phyloP scores from a whole-genome alignment of 192 early-diverging fungal species.

The Umbelopsis vinacea region DNA sequence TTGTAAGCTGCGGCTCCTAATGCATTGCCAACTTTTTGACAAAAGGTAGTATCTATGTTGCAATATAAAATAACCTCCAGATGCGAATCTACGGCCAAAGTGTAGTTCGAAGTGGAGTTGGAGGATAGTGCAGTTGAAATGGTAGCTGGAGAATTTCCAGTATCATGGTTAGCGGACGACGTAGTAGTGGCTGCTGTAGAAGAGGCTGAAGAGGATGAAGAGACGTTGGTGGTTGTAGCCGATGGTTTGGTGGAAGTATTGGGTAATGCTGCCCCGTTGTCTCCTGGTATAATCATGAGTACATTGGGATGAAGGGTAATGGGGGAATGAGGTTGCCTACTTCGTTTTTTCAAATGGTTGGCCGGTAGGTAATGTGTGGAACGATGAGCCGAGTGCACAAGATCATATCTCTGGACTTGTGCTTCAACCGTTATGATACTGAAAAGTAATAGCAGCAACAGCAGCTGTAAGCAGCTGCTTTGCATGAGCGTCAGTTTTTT shows the following conservation, averaged over 20 bases:
- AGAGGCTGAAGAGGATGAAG: background rate
- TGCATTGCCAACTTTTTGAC: constrained; percentile 27
- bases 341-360: background rate
- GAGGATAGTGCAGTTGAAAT: constrained; percentile 14
- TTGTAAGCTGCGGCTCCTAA: constrained; percentile 32
- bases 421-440: background rate
- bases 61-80: constrained; percentile 21
- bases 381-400: constrained; percentile 4
- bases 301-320: constrained; percentile 1
- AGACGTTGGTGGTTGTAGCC: background rate
- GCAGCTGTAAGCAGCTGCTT: background rate
- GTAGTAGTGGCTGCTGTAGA: background rate
- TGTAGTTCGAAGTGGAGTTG: constrained; percentile 1
- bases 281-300: background rate
- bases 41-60: constrained; percentile 30
- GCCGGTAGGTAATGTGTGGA: background rate
- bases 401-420: background rate
- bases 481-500: background rate
- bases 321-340: background rate
- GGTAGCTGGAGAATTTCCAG: constrained; percentile 11
- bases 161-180: background rate
- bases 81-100: background rate
- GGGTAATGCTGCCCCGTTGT: background rate
- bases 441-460: background rate
- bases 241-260: background rate